Evolutionary conservation across 1,284 basidiomycete genomes (phyloP).

Genomic region (Vanrija pseudolonga): DNA sequence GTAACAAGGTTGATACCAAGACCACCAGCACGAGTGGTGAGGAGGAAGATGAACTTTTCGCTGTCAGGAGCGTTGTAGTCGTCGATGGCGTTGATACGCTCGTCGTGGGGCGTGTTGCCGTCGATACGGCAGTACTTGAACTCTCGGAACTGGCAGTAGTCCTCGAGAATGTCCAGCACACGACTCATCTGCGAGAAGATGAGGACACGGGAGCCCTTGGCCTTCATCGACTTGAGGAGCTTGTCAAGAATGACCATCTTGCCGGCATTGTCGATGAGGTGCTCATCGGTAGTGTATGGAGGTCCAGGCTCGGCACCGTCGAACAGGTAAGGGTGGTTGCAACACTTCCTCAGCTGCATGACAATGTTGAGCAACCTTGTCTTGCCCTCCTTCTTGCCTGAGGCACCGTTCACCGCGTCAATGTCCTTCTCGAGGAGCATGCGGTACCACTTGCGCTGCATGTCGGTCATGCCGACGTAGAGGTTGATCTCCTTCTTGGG

Average conservation of each 20-base stretch:
- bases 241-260: conserved; percentile 99
- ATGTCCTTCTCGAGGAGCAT: conserved; percentile 97
- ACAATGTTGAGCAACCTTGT: conserved; percentile 98
- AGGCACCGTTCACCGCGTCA: conserved; percentile 94
- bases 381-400: conserved; percentile 98
- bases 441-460: conserved; percentile 98
- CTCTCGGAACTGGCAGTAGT: conserved; percentile 89
- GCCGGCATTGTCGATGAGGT: conserved; percentile 88
- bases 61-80: conserved; percentile 94
- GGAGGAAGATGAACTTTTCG: conserved; percentile 94
- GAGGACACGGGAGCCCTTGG: conserved; percentile 87
- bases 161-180: conserved; percentile 90
- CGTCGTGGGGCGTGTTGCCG: conserved; percentile 91
- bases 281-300: conserved; percentile 97
- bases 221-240: conserved; percentile 80
- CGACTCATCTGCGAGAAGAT: conserved; percentile 99
- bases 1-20: conserved; percentile 95
- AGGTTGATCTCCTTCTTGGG: conserved; percentile 99
- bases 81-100: conserved; percentile 92
- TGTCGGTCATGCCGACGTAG: conserved; percentile 94
- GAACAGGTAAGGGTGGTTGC: conserved; percentile 66
- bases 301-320: conserved; percentile 95
- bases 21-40: conserved; percentile 98
- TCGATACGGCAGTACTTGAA: conserved; percentile 97
- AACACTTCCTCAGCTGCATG: conserved; percentile 76